These are phyloP conservation scores for Lagenidium giganteum DNA, from an alignment of 352 stramenopile species.

Conservation along the genomic window DNA sequence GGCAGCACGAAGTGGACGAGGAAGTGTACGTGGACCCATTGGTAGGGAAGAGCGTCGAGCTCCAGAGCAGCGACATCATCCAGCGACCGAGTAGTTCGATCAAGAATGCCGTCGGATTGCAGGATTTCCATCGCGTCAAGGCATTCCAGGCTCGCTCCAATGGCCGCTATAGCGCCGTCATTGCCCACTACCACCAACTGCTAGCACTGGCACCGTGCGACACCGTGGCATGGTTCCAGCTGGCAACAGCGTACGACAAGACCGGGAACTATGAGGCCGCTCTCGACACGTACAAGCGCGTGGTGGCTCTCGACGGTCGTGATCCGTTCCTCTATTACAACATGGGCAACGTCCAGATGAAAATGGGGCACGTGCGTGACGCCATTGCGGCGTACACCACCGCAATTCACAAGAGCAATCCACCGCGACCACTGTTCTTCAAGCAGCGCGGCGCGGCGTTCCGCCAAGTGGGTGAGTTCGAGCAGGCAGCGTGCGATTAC, in stretches of 20 bases:
- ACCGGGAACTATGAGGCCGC: constrained; percentile 27
- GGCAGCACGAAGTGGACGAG: constrained; percentile 30
- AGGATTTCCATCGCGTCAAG: constrained; percentile 28
- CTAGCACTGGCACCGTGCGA: constrained; percentile 12
- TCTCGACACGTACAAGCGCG: constrained; percentile 26
- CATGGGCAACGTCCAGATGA: constrained; percentile 49
- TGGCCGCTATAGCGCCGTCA: constrained; percentile 36
- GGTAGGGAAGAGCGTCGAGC: constrained; percentile 42
- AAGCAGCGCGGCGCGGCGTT: constrained; percentile 46
- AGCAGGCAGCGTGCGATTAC: constrained; percentile 59
- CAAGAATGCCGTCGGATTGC: constrained; percentile 28
- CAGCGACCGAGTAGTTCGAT: constrained; percentile 18
- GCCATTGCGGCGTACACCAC: constrained; percentile 39
- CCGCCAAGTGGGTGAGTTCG: constrained; percentile 49
- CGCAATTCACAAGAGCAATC: constrained; percentile 31
- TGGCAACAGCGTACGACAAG: constrained; percentile 45
- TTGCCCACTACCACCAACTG: constrained; percentile 32
- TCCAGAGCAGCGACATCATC: constrained; percentile 16
- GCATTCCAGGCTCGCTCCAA: constrained; percentile 42
- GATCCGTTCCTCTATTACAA: constrained; percentile 54
- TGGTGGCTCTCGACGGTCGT: constrained; percentile 12
- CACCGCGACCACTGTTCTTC: constrained; percentile 28
- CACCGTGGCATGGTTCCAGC: constrained; percentile 25
- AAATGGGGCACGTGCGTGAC: constrained; percentile 20
- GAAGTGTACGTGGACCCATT: constrained; percentile 40